Evolutionary conservation across 129 eudicot genomes (phyloP).

Genomic region (Helianthus annuus): HanXRQr2.0-SUNRISE NC_035447.2:22101733-22102232

Average conservation of each 20-base stretch:
- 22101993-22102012: constrained; percentile 37
- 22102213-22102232: no score
- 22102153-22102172: no score
- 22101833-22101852: constrained; percentile 87
- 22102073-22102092: no score
- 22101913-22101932: constrained; percentile 68
- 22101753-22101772: constrained; percentile 93
- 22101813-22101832: constrained; percentile 83
- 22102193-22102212: no score
- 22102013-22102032: background rate
- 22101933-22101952: constrained; percentile 95
- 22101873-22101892: constrained; percentile 76
- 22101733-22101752: constrained; percentile 67
- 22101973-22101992: constrained; percentile 59
- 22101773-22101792: constrained; percentile 74
- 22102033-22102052: no score
- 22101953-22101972: constrained; percentile 85
- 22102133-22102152: no score
- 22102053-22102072: no score
- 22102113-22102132: background rate
- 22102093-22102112: no score
- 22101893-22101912: constrained; percentile 77
- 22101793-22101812: constrained; percentile 77
- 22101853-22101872: constrained; percentile 97
- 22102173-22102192: no score